Percentiles rank a stretch among this genome's conserved stretches.
Evolutionary conservation across 2,329 filamentous ascomycete genomes (phyloP).

Genomic region (Xylaria sp.): DNA sequence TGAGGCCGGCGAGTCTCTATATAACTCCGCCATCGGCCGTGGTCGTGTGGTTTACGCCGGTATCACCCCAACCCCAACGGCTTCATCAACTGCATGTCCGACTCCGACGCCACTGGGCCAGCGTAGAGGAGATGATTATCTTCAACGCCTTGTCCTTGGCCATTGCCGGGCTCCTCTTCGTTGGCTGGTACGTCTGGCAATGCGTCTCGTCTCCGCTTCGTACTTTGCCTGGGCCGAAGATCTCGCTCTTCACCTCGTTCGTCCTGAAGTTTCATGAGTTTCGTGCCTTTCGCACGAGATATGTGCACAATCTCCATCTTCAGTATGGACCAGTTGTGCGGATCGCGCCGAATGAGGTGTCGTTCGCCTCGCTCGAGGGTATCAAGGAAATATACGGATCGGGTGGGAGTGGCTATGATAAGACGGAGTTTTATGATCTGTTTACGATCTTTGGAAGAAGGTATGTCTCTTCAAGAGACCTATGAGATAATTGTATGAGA

Average conservation of each 20-base stretch:
- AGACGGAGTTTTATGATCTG: conserved; percentile 59
- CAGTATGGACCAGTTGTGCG: conserved; percentile 54
- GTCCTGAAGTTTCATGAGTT: conserved; percentile 54
- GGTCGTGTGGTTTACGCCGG: neutral
- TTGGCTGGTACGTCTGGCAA: conserved; percentile 24
- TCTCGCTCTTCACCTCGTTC: conserved; percentile 46
- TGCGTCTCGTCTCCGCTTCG: conserved; percentile 36
- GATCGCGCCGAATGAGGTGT: conserved; percentile 53
- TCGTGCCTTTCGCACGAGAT: conserved; percentile 45
- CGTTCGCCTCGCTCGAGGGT: conserved; percentile 51
- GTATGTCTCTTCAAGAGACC: conserved; percentile 31
- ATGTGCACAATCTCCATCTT: conserved; percentile 51
- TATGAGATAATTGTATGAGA: neutral
- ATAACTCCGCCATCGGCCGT: neutral
- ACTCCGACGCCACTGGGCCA: neutral
- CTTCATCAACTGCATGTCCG: neutral
- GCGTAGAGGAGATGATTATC: conserved; percentile 22
- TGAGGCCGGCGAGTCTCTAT: neutral
- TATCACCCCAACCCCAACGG: neutral
- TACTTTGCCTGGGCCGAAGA: conserved; percentile 43
- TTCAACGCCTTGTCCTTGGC: conserved; percentile 22
- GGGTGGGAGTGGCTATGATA: conserved; percentile 58
- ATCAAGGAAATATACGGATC: conserved; percentile 60
- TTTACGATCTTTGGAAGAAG: conserved; percentile 54
- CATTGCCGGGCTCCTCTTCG: conserved; percentile 14